Base-by-base conservation (phyloP, 306 rosid species). In the Carpinus viminea region DNA sequence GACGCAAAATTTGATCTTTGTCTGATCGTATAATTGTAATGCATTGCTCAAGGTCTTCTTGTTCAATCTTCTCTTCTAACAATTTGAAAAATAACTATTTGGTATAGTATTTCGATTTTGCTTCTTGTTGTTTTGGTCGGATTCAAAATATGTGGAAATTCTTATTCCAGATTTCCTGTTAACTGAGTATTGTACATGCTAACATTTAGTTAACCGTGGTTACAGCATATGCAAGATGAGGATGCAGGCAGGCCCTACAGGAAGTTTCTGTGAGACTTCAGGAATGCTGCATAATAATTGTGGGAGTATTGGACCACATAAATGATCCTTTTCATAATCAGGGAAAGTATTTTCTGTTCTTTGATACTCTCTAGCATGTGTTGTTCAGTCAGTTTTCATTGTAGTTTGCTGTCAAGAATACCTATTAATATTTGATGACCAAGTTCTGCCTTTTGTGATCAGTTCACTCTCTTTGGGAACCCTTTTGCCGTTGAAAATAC, bases 201-300 rank as follows among this genome's bases (percentile, higher is more conserved):
- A 20, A 74, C 68, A 38, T 26, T 74, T 77, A 65, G 16, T 73
- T 43, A 41, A 7, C 8, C 9, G 2, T 80, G 70, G 66, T 82
- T 77, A 65, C 93, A 92, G 97, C 96, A 91, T 77, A 91, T 91
- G 96, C 98, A 93, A 87, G 98, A 93, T 78, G 98, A 93, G 78
- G 98, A 93, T 82, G 89, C 88, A 38, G 97, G 97, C 72, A 79
- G 96, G 76, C 93, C 98, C 0, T 87, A 93, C 92, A 83, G 96
- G 86, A 93, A 91, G 85, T 93, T 93, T 83, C 51, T 90, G 53
- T 92, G 87, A 89, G 85, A 56, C 26, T 51, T 43, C 7, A 17
- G 50, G 43, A 51, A n/a, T 48, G 73, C 53, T 85, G 80, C 59
- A 78, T 78, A 85, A 84, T 89, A 85, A 88, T 76, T 74, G 80